Evolutionary conservation across 208 protist species (phyloP), one percentile per base, ranked within the genome.

Genomic region (Acanthamoeba sp.): DNA sequence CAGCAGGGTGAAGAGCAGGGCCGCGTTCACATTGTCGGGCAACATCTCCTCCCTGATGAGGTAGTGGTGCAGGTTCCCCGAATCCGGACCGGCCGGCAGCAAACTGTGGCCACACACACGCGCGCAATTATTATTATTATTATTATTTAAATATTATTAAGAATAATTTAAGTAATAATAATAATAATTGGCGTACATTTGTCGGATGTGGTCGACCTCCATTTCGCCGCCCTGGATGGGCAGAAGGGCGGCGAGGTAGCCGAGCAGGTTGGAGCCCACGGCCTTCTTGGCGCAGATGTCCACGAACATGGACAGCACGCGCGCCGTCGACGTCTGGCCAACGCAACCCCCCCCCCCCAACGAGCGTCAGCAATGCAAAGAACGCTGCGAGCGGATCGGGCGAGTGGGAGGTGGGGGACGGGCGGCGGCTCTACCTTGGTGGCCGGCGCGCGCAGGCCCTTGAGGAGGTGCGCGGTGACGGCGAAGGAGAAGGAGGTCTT

Each of bases 401-500:
- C n/a, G n/a, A n/a, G n/a, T 57, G 18, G 18, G 7, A 59, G 24
- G 52, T 59, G 7, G 24, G 52, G 18, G 3, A 73, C 64, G 18
- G 24, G 24, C 24, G 10, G 64, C 9, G 10, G 9, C 12, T 12
- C 45, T 59, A 59, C 52, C 64, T 48, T 57, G 48, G 48, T 85
- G 76, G 76, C 38, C 7, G 84, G 50, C 4, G 48, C 36, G 57
- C 40, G 29, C 36, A 52, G 50, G 34, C 29, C 95, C 48, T 95
- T 96, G 10, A 96, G 59, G 14, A 96, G 55, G 24, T 92, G 89
- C 16, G 89, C 69, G 5, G 95, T 69, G 29, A 95, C 80, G 3
- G 95, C 95, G 92, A 96, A 96, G 6, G 59, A 94, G 45, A 96
- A 96, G 50, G 36, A 91, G 48, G 18, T 57, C 32, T 90, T 94